Base-by-base conservation (phyloP, 2,329 filamentous ascomycete genomes). In the Arthrinium phaeospermum region DNA sequence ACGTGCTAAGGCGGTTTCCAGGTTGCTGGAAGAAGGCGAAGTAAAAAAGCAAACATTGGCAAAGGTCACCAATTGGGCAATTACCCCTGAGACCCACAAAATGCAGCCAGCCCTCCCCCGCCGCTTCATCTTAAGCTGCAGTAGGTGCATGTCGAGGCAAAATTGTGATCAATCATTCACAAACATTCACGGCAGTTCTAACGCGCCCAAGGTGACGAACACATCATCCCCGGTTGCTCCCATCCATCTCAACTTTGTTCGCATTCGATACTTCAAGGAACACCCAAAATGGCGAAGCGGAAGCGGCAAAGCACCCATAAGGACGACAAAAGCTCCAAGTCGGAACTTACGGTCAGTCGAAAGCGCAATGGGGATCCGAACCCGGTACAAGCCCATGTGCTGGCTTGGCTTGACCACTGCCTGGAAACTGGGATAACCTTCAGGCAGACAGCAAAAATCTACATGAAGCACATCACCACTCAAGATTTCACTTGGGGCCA, bases 371-470 rank as follows among this genome's bases (percentile, higher is more conserved):
- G 16, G 16, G 30, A 19, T 4, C 2, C 19, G 3, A 34, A 1
- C 30, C 27, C 53, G 16, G 30, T 61, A 37, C 16, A 61, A 22
- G 53, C 53, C 53, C 53, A 37, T 22, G 14, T 61, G 14, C 30
- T 61, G 30, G 30, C 53, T 61, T 61, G 53, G 53, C 53, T 61
- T n/a, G 53, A 61, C 16, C 30, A 61, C 30, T 61, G 53, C 30
- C 30, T 61, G 16, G 53, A 34, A 10, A 37, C 7, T 2, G 53
- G 53, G 6, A 5, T 37, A 30, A 16, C 16, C 30, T 61, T 61
- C 53, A 61, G 10, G 16, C 16, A 37, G 6, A 61, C 53, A 22
- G 53, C 30, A 3, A 30, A 16, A 12, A 8, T 37, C 16, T 37
- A 61, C 53, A 19, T 61, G 30, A 61, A 37, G 30, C 30, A 34